phyloP scores from a whole-genome alignment of 2,329 filamentous ascomycete species.

The Dothideomycetes sp. region DNA sequence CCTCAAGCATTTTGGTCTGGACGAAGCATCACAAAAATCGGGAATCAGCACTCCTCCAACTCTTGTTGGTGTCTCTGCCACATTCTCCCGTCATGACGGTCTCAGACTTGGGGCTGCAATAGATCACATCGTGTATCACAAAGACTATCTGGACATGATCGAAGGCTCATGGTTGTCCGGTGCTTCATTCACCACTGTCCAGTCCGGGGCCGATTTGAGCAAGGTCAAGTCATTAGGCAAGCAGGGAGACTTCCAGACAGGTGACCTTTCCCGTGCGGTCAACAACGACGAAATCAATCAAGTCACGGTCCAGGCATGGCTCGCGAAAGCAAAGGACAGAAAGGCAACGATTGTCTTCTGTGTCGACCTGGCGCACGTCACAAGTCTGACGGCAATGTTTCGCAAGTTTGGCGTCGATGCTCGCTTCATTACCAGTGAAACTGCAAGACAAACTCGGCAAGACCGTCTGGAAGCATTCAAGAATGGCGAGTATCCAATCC shows the following conservation, averaged over 20 bases:
- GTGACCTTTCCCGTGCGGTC: slow-evolving; percentile 69
- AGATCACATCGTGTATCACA: slow-evolving; percentile 94
- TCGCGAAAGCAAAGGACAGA: slow-evolving; percentile 61
- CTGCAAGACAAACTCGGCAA: slow-evolving; percentile 57
- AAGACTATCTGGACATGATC: slow-evolving; percentile 73
- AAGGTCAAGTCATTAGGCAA: slow-evolving; percentile 40
- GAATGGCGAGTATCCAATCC: slow-evolving; percentile 66
- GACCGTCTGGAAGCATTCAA: slow-evolving; percentile 68
- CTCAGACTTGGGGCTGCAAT: slow-evolving; percentile 73
- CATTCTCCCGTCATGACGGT: slow-evolving; percentile 71
- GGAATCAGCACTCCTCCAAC: slow-evolving; percentile 37
- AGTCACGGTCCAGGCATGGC: slow-evolving; percentile 77
- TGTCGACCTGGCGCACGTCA: slow-evolving; percentile 78
- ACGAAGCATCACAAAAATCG: slow-evolving; percentile 36
- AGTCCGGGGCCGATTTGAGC: slow-evolving; percentile 70
- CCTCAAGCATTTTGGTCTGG: slow-evolving; percentile 69
- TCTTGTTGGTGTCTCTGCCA: slow-evolving; percentile 84
- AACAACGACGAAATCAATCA: slow-evolving; percentile 77
- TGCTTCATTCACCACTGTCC: slow-evolving; percentile 89
- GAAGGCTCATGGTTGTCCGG: slow-evolving; percentile 85
- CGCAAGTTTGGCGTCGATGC: slow-evolving; percentile 72
- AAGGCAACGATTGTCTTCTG: slow-evolving; percentile 91
- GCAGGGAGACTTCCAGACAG: slow-evolving; percentile 70
- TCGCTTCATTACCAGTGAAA: slow-evolving; percentile 76
- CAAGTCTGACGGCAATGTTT: slow-evolving; percentile 65